Conservation (phyloP, 257 asterid species). For the Solanum pennellii region DNA sequence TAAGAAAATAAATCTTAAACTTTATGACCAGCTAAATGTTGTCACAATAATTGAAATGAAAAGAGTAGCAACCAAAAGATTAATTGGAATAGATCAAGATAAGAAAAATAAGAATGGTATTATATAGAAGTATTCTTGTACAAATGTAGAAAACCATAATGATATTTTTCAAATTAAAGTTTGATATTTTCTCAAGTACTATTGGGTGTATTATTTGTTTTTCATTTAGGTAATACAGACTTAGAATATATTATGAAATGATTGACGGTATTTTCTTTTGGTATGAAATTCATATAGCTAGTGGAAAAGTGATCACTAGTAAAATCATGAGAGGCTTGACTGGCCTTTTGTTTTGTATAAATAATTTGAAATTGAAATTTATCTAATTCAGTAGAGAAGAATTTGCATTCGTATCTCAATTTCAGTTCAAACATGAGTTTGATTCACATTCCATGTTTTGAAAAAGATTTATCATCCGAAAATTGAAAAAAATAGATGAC, state of each 20-base stretch:
- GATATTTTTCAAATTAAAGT: not conserved
- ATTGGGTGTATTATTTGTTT: not conserved
- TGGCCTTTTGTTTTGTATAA: not conserved
- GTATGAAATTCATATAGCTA: not conserved
- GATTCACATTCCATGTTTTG: too few relatives aligned
- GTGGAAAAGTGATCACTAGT: not conserved
- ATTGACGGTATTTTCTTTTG: not conserved
- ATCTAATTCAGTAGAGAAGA: too few relatives aligned
- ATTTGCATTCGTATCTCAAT: too few relatives aligned
- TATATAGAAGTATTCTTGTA: not conserved
- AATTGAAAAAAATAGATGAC: too few relatives aligned
- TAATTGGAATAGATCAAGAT: not conserved
- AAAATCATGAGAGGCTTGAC: not conserved
- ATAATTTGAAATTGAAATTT: not conserved
- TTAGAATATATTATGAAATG: not conserved
- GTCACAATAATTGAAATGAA: not conserved
- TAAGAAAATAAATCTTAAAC: not conserved
- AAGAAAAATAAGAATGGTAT: not conserved
- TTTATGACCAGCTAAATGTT: not conserved
- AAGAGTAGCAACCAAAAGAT: not conserved
- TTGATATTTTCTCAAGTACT: not conserved
- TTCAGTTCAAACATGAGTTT: too few relatives aligned
- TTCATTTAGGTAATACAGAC: not conserved
- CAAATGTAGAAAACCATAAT: not conserved
- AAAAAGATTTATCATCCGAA: too few relatives aligned